Evolutionary conservation across 2,329 filamentous ascomycete genomes (phyloP).

Genomic region (Lecanicillium sp.): DNA sequence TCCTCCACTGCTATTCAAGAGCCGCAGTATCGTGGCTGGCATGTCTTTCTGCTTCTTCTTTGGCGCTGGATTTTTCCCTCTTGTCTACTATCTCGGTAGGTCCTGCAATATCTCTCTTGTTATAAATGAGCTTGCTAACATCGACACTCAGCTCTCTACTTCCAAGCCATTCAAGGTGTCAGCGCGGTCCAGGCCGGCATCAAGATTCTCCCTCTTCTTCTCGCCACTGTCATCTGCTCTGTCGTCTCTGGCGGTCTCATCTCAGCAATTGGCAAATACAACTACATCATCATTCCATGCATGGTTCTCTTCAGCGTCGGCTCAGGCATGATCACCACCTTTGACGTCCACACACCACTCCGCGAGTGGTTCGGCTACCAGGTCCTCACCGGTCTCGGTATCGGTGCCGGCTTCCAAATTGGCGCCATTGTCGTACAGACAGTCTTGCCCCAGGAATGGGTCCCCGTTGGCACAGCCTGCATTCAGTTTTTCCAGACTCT

Average conservation of each 20-base stretch:
- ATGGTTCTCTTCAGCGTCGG: slow-evolving; percentile 21
- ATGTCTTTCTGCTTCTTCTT: slow-evolving; percentile 40
- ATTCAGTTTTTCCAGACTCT: slow-evolving; percentile 37
- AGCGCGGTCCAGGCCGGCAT: slow-evolving; percentile 21
- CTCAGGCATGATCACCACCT: slow-evolving; percentile 30
- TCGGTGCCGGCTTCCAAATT: slow-evolving; percentile 33
- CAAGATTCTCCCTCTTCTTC: slow-evolving; percentile 10
- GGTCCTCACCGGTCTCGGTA: slow-evolving; percentile 31
- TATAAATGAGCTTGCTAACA: slow-evolving; percentile 49
- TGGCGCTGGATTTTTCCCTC: slow-evolving; percentile 41
- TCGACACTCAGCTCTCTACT: slow-evolving; percentile 28
- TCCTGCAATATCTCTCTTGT: background rate
- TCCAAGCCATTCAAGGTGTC: slow-evolving; percentile 29
- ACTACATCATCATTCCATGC: slow-evolving; percentile 27
- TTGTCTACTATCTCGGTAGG: slow-evolving; percentile 37
- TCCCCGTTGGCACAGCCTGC: slow-evolving; percentile 32
- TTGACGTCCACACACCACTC: slow-evolving; percentile 22
- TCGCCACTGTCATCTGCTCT: slow-evolving; percentile 8
- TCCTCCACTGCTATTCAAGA: slow-evolving; percentile 35
- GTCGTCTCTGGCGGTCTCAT: slow-evolving; percentile 18
- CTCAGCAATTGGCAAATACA: slow-evolving; percentile 29
- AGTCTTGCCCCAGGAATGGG: slow-evolving; percentile 28
- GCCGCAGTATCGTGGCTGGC: slow-evolving; percentile 30
- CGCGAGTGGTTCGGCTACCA: slow-evolving; percentile 36
- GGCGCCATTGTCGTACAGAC: slow-evolving; percentile 34